phyloP scores from a whole-genome alignment of 169 alveolate genomes.

The Eimeria tenella region DNA sequence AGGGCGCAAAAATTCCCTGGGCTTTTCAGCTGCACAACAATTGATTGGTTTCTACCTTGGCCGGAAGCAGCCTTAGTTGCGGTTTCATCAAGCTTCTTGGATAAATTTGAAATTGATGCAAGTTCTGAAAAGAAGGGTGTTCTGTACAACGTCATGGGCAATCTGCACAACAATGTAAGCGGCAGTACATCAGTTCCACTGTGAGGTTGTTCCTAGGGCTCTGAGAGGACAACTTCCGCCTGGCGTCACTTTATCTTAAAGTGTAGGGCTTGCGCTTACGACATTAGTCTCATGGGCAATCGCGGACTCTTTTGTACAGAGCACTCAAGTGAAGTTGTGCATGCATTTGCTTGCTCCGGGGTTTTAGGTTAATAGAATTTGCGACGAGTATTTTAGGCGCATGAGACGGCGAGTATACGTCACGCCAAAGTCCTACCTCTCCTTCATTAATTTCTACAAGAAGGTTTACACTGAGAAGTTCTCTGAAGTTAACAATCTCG shows the following conservation, averaged over 20 bases:
- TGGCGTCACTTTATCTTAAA: no score
- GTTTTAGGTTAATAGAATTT: constrained; percentile 87
- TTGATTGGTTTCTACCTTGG: constrained; percentile 98
- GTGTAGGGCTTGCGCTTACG: no score
- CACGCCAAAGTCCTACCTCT: constrained; percentile 97
- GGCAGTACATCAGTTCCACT: not conserved
- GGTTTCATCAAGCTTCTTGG: constrained; percentile 94
- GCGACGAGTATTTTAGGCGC: constrained; percentile 94
- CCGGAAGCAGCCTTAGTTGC: constrained; percentile 97
- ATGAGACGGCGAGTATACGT: constrained; percentile 98
- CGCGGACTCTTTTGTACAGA: not conserved
- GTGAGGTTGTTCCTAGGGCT: no score
- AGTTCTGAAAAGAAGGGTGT: constrained; percentile 87
- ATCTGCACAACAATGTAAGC: constrained; percentile 72
- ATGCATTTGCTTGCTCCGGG: constrained; percentile 86
- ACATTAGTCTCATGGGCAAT: no score
- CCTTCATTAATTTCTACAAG: constrained; percentile 96
- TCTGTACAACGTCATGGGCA: constrained; percentile 93
- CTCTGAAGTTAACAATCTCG: constrained; percentile 93
- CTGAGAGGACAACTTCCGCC: no score
- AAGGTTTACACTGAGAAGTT: constrained; percentile 93
- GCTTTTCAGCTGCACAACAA: constrained; percentile 94
- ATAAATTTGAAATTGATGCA: constrained; percentile 90
- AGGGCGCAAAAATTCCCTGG: constrained; percentile 98
- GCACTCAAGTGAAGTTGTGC: not conserved